Conservation (phyloP, 768 basidiomycete species). For the Royoungia palumana region DNA sequence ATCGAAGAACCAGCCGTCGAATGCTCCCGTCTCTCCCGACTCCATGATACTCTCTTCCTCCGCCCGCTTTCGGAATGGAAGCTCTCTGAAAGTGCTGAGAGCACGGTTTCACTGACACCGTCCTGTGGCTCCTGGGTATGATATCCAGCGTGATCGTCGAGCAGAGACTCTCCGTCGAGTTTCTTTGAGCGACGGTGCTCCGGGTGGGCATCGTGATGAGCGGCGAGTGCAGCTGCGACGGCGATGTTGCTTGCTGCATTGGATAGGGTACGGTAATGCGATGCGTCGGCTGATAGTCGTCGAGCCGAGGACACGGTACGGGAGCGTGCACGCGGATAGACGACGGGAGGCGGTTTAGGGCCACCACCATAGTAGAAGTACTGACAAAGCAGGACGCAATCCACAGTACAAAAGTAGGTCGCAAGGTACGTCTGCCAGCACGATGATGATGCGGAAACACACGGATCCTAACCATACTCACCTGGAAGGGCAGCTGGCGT, state of each 20-base stretch:
- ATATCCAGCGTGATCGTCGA: conserved; percentile 18
- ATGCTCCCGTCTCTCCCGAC: conserved; percentile 60
- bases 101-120: conserved; percentile 50
- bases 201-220: conserved; percentile 52
- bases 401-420: conserved; percentile 84
- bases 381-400: conserved; percentile 71
- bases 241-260: conserved; percentile 71
- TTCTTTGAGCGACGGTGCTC: conserved; percentile 33
- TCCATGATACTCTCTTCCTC: conserved; percentile 66
- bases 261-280: conserved; percentile 68
- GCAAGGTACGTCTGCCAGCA: conserved; percentile 78
- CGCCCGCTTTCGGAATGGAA: conserved; percentile 70
- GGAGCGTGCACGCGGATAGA: conserved; percentile 39
- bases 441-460: conserved; percentile 6
- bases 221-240: conserved; percentile 64
- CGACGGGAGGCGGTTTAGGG: conserved; percentile 32
- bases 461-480: conserved; percentile 43
- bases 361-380: conserved; percentile 70
- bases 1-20: conserved; percentile 41
- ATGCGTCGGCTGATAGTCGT: conserved; percentile 51
- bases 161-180: conserved; percentile 20
- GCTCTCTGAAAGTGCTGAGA: conserved; percentile 64
- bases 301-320: conserved; percentile 44
- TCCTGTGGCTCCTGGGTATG: conserved; percentile 30
- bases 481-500: conserved; percentile 92